These are phyloP conservation scores for Mortierella sp. DNA, from an alignment of 371 early-diverging fungal species.

Conservation along the genomic window DNA sequence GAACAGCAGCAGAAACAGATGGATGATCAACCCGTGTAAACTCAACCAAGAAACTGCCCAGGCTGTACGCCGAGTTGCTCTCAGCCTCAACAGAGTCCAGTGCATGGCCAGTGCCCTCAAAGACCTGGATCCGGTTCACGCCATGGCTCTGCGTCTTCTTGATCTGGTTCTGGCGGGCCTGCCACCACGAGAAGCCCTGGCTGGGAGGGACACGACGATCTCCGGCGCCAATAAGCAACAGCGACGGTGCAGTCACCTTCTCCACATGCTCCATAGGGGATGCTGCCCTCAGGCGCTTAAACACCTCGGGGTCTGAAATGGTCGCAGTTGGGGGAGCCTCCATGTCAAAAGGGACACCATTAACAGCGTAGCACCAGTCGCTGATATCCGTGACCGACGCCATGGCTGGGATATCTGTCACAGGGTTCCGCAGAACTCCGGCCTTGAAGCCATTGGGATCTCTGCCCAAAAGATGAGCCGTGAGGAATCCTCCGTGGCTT, in stretches of 20 bases:
- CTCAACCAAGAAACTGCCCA: slow-evolving; percentile 47
- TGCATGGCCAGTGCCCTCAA: slow-evolving; percentile 74
- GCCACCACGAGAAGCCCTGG: slow-evolving; percentile 65
- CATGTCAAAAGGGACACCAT: slow-evolving; percentile 30
- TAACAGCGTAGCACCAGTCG: slow-evolving; percentile 71
- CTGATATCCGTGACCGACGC: slow-evolving; percentile 72
- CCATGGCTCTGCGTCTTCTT: slow-evolving; percentile 19
- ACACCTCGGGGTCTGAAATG: slow-evolving; percentile 64
- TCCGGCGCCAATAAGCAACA: slow-evolving; percentile 72
- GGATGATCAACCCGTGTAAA: slow-evolving; percentile 30
- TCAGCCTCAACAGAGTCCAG: slow-evolving; percentile 79
- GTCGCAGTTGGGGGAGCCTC: slow-evolving; percentile 52
- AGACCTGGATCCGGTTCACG: slow-evolving; percentile 63
- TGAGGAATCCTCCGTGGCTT: slow-evolving; percentile 81
- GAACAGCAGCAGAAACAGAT: neutral
- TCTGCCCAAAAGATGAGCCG: slow-evolving; percentile 63
- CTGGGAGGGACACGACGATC: slow-evolving; percentile 81
- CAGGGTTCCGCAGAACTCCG: slow-evolving; percentile 80
- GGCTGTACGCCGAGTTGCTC: slow-evolving; percentile 38
- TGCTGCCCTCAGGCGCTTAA: slow-evolving; percentile 61
- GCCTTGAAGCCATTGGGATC: slow-evolving; percentile 66
- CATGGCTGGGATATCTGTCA: slow-evolving; percentile 74
- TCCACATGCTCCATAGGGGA: slow-evolving; percentile 70
- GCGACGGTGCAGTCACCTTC: slow-evolving; percentile 69
- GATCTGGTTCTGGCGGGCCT: slow-evolving; percentile 49